Evolutionary conservation across 345 rosid species (phyloP).

Genomic region (Eucalyptus marginata): DNA sequence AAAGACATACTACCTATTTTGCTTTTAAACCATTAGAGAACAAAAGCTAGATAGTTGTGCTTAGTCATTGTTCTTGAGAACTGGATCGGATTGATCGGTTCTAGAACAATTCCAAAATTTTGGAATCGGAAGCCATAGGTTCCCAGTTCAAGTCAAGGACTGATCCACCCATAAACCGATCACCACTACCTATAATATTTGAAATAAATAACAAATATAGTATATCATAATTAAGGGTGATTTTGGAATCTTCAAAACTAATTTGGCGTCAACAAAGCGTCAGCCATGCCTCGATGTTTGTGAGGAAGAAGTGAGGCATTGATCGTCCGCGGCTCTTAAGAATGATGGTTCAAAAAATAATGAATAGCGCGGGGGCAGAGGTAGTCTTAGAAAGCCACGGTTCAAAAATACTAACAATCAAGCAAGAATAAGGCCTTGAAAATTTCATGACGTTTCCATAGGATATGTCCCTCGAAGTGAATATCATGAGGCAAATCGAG

Average conservation of each 20-base stretch:
- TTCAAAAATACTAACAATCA: too few relatives aligned
- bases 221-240: neutral
- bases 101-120: too few relatives aligned
- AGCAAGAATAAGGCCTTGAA: too few relatives aligned
- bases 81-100: fast-evolving
- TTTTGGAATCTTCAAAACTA: neutral
- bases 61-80: neutral
- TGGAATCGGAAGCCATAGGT: neutral
- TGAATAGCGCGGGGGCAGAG: too few relatives aligned
- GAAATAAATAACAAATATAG: too few relatives aligned
- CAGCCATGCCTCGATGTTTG: neutral
- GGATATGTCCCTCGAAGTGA: too few relatives aligned
- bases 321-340: neutral
- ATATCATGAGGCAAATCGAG: too few relatives aligned
- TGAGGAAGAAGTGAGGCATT: neutral
- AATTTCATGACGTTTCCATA: too few relatives aligned
- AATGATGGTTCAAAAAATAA: neutral
- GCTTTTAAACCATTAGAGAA: neutral
- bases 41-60: neutral
- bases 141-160: neutral
- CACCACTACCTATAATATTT: neutral
- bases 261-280: neutral
- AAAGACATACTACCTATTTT: neutral
- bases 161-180: fast-evolving
- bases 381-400: too few relatives aligned